Evolutionary conservation across 805 yeast genomes (phyloP).

Genomic region (Myxozyma melibiosi): DNA sequence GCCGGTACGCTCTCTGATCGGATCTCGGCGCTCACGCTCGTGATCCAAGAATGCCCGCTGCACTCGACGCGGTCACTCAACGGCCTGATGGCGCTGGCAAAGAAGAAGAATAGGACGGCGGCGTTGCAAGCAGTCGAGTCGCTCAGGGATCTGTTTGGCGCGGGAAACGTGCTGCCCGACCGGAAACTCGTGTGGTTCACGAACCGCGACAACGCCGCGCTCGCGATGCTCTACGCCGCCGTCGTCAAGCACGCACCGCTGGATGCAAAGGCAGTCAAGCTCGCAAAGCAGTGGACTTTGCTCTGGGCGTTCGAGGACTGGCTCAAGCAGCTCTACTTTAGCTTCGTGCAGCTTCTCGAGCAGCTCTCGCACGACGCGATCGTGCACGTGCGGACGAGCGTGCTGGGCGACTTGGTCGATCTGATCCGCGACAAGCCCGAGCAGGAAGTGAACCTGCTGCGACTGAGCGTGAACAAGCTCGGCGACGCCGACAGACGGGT

Average conservation of each 20-base stretch:
- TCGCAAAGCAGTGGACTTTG: constrained; percentile 59
- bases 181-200: constrained; percentile 79
- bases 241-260: constrained; percentile 38
- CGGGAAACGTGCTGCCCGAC: constrained; percentile 79
- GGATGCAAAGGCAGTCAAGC: constrained; percentile 13
- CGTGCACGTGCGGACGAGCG: constrained; percentile 78
- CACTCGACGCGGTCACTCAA: constrained; percentile 86
- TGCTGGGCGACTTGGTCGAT: constrained; percentile 75
- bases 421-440: constrained; percentile 86
- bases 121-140: constrained; percentile 90
- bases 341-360: constrained; percentile 75
- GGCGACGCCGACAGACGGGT: constrained; percentile 94
- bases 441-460: constrained; percentile 88
- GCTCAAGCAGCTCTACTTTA: constrained; percentile 74
- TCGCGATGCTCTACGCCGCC: constrained; percentile 43
- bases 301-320: constrained; percentile 87
- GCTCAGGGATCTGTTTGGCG: constrained; percentile 80
- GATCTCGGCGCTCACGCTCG: constrained; percentile 87
- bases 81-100: constrained; percentile 73
- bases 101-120: constrained; percentile 90
- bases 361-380: constrained; percentile 86
- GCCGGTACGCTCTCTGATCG: constrained; percentile 95
- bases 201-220: constrained; percentile 51
- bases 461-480: constrained; percentile 87
- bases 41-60: constrained; percentile 92